phyloP scores from a whole-genome alignment of 805 yeast species.

The Ogataea degrootiae region DNA sequence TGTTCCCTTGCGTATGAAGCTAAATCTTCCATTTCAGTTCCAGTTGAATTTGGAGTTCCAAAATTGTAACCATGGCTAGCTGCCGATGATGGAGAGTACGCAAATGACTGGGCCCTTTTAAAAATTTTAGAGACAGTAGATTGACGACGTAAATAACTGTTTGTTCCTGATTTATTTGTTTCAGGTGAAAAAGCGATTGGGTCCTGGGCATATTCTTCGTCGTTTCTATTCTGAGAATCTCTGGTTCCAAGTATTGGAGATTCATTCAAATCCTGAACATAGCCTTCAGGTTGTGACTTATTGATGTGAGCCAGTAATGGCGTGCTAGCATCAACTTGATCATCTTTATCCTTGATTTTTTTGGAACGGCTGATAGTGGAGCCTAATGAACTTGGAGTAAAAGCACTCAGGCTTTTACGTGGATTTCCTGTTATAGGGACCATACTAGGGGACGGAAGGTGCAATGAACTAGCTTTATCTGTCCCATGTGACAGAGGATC shows the following conservation, averaged over 20 bases:
- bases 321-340: not conserved
- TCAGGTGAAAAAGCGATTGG: not conserved
- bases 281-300: not conserved
- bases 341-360: not conserved
- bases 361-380: too few relatives aligned
- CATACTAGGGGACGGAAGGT: not conserved
- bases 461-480: not conserved
- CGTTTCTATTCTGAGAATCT: not conserved
- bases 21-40: constrained; percentile 28
- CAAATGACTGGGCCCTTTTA: constrained; percentile 13
- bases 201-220: not conserved
- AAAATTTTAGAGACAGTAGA: constrained; percentile 22
- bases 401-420: not conserved
- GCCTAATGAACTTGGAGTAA: not conserved
- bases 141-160: constrained; percentile 11
- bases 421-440: not conserved
- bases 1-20: constrained; percentile 37
- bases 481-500: too few relatives aligned
- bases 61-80: not conserved
- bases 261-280: too few relatives aligned
- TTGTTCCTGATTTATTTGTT: constrained; percentile 1
- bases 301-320: not conserved
- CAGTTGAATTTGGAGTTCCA: not conserved
- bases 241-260: too few relatives aligned
- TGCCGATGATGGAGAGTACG: constrained; percentile 4